Conservation (phyloP, 2,329 filamentous ascomycete genomes). For the Claviceps fusiformis region DNA sequence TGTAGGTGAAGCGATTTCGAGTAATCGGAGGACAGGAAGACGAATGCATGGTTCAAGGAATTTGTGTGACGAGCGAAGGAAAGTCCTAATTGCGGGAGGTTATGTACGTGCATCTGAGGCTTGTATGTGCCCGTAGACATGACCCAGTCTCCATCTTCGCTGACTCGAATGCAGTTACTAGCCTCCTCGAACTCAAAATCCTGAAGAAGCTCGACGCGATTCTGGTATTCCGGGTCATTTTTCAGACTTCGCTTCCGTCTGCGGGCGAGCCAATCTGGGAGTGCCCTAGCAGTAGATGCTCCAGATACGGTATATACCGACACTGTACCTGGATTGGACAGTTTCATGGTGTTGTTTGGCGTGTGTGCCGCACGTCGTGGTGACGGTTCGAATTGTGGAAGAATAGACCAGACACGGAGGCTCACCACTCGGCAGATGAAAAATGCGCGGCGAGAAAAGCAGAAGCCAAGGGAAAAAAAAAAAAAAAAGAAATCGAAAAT, state of each 20-base stretch:
- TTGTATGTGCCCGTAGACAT: conserved; percentile 79
- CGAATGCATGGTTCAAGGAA: conserved; percentile 80
- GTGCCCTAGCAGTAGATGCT: conserved; percentile 68
- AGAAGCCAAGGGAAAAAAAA: neutral
- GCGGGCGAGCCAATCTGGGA: conserved; percentile 91
- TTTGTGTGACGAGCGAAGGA: conserved; percentile 88
- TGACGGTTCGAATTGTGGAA: neutral
- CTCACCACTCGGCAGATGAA: neutral
- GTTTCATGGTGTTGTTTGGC: conserved; percentile 46
- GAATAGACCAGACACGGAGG: neutral
- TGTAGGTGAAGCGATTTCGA: conserved; percentile 91
- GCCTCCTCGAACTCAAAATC: conserved; percentile 98
- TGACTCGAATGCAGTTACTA: conserved; percentile 76
- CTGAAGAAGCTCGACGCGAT: conserved; percentile 85
- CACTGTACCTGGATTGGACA: conserved; percentile 68
- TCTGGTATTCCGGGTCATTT: conserved; percentile 83
- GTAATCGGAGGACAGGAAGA: conserved; percentile 80
- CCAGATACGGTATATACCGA: conserved; percentile 94
- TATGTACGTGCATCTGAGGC: conserved; percentile 74
- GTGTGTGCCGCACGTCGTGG: neutral
- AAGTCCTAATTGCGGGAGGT: conserved; percentile 83
- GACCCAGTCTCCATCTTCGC: conserved; percentile 92
- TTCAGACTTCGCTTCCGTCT: conserved; percentile 85
- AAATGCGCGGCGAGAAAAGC: neutral
- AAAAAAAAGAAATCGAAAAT: neutral